A percentile compares a stretch with the other conserved stretches of the same genome.
These are phyloP conservation scores for Ophiognomonia clavigignenti-juglandacearum DNA, from an alignment of 2,329 filamentous ascomycete species.

Conservation along the genomic window DNA sequence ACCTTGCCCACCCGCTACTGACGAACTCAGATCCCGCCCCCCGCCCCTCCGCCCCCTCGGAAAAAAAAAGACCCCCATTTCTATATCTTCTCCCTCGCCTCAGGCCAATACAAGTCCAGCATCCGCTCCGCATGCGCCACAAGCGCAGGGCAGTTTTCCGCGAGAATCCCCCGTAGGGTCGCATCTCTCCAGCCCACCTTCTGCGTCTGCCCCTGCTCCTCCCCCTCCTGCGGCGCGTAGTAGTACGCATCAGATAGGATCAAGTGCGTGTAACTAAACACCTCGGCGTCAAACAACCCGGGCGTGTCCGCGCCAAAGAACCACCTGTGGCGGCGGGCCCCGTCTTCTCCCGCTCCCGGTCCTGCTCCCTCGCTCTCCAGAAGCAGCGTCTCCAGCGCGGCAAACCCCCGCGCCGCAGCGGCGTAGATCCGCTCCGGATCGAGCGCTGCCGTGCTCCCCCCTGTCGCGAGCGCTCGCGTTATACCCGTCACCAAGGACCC, in stretches of 20 bases:
- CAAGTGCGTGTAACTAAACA: conserved; percentile 87
- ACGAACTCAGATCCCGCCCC: too few relatives aligned
- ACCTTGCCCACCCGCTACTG: too few relatives aligned
- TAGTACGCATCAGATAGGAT: conserved; percentile 57
- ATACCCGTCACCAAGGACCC: conserved; percentile 8
- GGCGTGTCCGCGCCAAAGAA: conserved; percentile 51
- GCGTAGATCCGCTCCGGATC: conserved; percentile 33
- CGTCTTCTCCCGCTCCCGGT: conserved; percentile 7
- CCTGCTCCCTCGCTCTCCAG: too few relatives aligned
- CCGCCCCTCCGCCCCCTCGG: too few relatives aligned
- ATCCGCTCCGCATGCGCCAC: conserved; percentile 55
- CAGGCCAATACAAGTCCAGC: conserved; percentile 23
- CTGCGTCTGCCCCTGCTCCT: conserved; percentile 49
- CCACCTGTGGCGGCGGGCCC: conserved; percentile 36
- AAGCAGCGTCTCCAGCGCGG: conserved; percentile 40
- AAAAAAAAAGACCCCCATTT: too few relatives aligned
- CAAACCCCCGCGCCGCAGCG: conserved; percentile 40
- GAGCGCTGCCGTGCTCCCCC: too few relatives aligned
- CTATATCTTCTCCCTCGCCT: too few relatives aligned
- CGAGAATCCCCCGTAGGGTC: conserved; percentile 52
- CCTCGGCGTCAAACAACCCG: conserved; percentile 76
- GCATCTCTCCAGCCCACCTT: conserved; percentile 36
- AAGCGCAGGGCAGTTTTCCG: conserved; percentile 51
- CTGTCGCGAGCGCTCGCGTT: too few relatives aligned
- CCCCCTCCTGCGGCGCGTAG: conserved; percentile 2